Percentiles rank a stretch among this genome's conserved stretches.
Evolutionary conservation across 495 filamentous ascomycete genomes (phyloP).

Genomic region (Penicillium simplicissimum): DNA sequence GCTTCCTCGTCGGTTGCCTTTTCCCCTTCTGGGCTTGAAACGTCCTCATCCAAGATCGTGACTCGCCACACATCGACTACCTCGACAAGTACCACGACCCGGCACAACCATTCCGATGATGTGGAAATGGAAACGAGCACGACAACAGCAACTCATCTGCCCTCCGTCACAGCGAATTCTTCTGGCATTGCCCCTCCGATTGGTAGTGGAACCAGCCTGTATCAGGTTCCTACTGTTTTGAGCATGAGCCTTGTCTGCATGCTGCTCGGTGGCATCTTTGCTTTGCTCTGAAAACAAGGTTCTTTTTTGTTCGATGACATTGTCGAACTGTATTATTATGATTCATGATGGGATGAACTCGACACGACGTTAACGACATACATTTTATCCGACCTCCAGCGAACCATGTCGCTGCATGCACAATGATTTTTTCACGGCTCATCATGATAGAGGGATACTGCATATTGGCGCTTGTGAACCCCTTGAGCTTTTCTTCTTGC

Average conservation of each 20-base stretch:
- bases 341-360: slow-evolving; percentile 21
- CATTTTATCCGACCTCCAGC: slow-evolving; percentile 14
- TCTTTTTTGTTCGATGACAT: neutral
- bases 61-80: slow-evolving; percentile 12
- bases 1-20: slow-evolving; percentile 48
- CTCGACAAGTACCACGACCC: slow-evolving; percentile 7
- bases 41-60: slow-evolving; percentile 4
- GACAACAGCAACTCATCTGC: neutral
- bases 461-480: slow-evolving; percentile 24
- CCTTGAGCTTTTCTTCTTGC: slow-evolving; percentile 12
- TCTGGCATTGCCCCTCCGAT: slow-evolving; percentile 23
- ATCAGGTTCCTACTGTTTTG: slow-evolving; percentile 12
- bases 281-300: slow-evolving; percentile 19
- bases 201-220: slow-evolving; percentile 13
- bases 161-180: slow-evolving; percentile 1
- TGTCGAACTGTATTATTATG: slow-evolving; percentile 28
- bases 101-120: neutral
- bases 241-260: slow-evolving; percentile 20
- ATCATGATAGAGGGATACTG: slow-evolving; percentile 15
- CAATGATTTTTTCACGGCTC: slow-evolving; percentile 17
- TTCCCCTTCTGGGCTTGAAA: slow-evolving; percentile 49
- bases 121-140: neutral
- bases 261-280: slow-evolving; percentile 19
- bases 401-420: slow-evolving; percentile 13
- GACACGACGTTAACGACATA: slow-evolving; percentile 22